Percentiles rank a stretch among this genome's conserved stretches.
phyloP scores from a whole-genome alignment of 495 filamentous ascomycete species.

The Lophiotrema nucula region DNA sequence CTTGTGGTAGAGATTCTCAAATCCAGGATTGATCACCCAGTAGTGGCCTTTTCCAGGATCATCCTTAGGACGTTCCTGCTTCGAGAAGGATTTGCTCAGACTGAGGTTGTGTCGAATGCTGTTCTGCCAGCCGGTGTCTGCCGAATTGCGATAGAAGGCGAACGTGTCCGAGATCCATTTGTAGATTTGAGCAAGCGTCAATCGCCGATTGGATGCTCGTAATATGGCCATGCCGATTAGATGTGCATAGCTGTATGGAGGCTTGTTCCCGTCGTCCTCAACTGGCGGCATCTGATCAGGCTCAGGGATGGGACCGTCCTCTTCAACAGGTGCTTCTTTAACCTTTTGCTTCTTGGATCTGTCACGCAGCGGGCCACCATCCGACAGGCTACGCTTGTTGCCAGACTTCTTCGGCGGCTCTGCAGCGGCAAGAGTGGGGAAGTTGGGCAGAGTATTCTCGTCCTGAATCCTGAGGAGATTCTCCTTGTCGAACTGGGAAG shows the following conservation, averaged over 20 bases:
- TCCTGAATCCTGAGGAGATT: slow-evolving; percentile 51
- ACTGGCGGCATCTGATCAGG: slow-evolving; percentile 76
- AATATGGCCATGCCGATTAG: slow-evolving; percentile 97
- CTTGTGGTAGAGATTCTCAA: slow-evolving; percentile 83
- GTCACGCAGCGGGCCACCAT: slow-evolving; percentile 73
- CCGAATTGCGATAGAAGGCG: slow-evolving; percentile 73
- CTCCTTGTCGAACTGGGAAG: slow-evolving; percentile 64
- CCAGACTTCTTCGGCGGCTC: slow-evolving; percentile 63
- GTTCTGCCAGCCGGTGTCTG: slow-evolving; percentile 93
- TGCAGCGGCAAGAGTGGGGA: slow-evolving; percentile 49
- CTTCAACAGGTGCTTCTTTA: slow-evolving; percentile 44
- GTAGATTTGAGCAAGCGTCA: slow-evolving; percentile 97
- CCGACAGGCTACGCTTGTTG: slow-evolving; percentile 50
- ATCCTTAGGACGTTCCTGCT: slow-evolving; percentile 93
- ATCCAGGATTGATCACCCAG: slow-evolving; percentile 87
- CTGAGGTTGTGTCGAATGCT: slow-evolving; percentile 98
- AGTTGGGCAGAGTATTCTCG: not conserved
- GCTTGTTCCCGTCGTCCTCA: slow-evolving; percentile 85
- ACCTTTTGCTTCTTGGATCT: slow-evolving; percentile 60
- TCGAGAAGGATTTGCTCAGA: slow-evolving; percentile 94
- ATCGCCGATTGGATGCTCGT: slow-evolving; percentile 73
- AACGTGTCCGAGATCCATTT: slow-evolving; percentile 98
- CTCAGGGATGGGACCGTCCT: slow-evolving; percentile 59
- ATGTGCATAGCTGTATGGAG: slow-evolving; percentile 87
- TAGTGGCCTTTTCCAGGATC: slow-evolving; percentile 99